Percentiles rank a stretch among this genome's conserved stretches.
These are phyloP conservation scores for Paramecium tetraurelia DNA, from an alignment of 73 alveolate genomes.

Conservation along the genomic window DNA sequence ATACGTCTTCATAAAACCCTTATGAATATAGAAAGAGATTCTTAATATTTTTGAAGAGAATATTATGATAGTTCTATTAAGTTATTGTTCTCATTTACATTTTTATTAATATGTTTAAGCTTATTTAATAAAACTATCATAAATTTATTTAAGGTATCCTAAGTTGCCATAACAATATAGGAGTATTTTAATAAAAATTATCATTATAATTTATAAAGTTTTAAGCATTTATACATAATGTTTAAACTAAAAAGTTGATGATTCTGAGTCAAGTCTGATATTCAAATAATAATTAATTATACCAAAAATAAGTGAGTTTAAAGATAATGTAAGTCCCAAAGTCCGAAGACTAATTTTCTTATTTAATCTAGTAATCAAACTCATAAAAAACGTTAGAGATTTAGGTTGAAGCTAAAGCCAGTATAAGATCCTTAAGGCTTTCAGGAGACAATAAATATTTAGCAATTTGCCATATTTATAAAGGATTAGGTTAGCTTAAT, in stretches of 20 bases:
- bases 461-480: background rate
- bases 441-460: background rate
- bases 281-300: background rate
- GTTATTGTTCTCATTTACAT: background rate
- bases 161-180: too few species aligned
- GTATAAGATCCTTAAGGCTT: background rate
- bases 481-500: background rate
- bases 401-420: background rate
- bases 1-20: constrained; percentile 57
- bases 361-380: background rate
- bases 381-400: background rate
- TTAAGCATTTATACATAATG: too few species aligned
- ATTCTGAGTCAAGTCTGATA: background rate
- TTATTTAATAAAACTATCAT: background rate
- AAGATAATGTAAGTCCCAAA: background rate
- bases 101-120: background rate
- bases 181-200: too few species aligned
- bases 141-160: too few species aligned
- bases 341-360: background rate
- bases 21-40: constrained; percentile 36
- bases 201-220: too few species aligned
- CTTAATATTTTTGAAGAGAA: background rate
- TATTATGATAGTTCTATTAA: background rate
- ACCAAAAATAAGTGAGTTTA: background rate
- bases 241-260: background rate